phyloP scores from a whole-genome alignment of 2,329 filamentous ascomycete genomes.

The Neopestalotiopsis sp. region DNA sequence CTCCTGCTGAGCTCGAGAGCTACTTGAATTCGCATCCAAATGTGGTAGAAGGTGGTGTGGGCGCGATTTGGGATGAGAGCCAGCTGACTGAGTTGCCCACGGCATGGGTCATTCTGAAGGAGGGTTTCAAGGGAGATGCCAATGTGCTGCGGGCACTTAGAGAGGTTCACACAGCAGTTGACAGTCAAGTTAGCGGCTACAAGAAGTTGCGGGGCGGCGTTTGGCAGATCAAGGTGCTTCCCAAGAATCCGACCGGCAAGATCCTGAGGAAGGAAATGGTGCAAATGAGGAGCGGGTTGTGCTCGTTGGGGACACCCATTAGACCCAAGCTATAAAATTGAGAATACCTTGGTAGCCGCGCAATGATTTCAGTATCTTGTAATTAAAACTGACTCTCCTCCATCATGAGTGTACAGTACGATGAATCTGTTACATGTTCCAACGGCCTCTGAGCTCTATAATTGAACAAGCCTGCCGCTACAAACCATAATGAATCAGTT shows the following conservation, averaged over 20 bases:
- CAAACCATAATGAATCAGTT: too few species aligned
- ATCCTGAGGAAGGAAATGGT: slow-evolving; percentile 41
- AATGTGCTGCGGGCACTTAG: slow-evolving; percentile 30
- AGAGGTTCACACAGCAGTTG: slow-evolving; percentile 38
- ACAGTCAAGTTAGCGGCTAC: slow-evolving; percentile 45
- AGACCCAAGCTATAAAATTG: not conserved
- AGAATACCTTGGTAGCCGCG: not conserved
- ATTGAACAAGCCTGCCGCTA: too few species aligned
- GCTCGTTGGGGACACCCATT: slow-evolving; percentile 30
- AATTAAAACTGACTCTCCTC: too few species aligned
- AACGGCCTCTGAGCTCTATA: too few species aligned
- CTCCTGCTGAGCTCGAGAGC: slow-evolving; percentile 43
- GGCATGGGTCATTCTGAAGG: slow-evolving; percentile 43
- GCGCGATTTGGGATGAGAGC: slow-evolving; percentile 41
- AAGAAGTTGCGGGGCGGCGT: slow-evolving; percentile 47
- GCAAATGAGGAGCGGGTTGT: slow-evolving; percentile 37
- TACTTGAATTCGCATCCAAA: slow-evolving; percentile 42
- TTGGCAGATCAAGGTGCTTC: slow-evolving; percentile 38
- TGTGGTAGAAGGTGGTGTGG: slow-evolving; percentile 42
- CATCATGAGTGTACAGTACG: too few species aligned
- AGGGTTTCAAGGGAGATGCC: slow-evolving; percentile 25
- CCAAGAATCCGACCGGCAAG: slow-evolving; percentile 45
- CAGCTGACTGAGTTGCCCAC: slow-evolving; percentile 45
- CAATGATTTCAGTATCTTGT: too few species aligned
- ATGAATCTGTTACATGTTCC: too few species aligned